Conservation (phyloP, 345 rosid species). For the Sonneratia caseolaris region DNA sequence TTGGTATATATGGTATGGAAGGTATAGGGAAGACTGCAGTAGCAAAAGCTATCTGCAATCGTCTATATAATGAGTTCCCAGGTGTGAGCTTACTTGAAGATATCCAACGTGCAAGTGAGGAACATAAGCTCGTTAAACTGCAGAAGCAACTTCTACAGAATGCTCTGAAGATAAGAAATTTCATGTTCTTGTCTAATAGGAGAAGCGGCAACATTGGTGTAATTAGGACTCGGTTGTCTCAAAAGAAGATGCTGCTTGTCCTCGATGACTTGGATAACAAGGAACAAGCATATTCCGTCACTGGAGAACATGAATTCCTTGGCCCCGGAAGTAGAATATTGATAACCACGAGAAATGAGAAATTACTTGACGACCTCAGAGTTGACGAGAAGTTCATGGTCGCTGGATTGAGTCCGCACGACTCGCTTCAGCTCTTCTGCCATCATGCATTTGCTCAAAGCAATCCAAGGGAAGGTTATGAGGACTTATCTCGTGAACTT, state of each 20-base stretch:
- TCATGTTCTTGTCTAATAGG: background rate
- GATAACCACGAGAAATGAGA: background rate
- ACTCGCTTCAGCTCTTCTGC: conserved; percentile 2
- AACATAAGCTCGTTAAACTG: background rate
- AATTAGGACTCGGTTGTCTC: background rate
- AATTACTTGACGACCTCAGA: background rate
- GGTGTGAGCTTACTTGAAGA: conserved; percentile 3
- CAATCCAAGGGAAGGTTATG: background rate
- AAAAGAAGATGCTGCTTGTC: conserved; percentile 2
- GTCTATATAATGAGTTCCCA: background rate
- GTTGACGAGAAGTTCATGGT: background rate
- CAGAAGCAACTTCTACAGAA: conserved; percentile 3
- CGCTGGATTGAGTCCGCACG: background rate
- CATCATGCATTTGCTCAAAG: conserved; percentile 2
- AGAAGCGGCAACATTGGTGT: background rate
- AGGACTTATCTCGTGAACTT: background rate
- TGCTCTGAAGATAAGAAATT: background rate
- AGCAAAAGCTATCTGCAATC: background rate
- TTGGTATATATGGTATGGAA: conserved; percentile 5
- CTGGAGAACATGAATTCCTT: background rate
- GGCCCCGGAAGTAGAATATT: background rate
- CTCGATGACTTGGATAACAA: conserved; percentile 1
- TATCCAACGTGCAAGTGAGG: background rate
- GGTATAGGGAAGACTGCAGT: conserved; percentile 10
- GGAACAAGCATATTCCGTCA: background rate